These are phyloP conservation scores for Chrysoporthe puriensis DNA, from an alignment of 2,329 filamentous ascomycete genomes.

Conservation along the genomic window DNA sequence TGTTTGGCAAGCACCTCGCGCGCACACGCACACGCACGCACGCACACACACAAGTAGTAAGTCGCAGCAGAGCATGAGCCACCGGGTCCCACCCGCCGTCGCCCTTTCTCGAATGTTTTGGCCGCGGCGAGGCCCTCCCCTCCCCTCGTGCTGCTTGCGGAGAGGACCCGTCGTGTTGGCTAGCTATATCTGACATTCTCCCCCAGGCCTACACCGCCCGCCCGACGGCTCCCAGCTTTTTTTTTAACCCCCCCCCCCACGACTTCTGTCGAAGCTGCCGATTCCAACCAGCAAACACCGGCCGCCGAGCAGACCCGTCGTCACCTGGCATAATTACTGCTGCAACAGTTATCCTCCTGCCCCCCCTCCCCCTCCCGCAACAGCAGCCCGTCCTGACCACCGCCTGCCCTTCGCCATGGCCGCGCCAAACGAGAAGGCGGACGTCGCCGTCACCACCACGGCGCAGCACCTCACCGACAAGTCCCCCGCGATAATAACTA, in stretches of 20 bases:
- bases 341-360: conserved; percentile 7
- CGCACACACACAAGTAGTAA: background rate
- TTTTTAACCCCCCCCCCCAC: too few relatives aligned
- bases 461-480: conserved; percentile 4
- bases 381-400: background rate
- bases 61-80: background rate
- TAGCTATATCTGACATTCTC: conserved; percentile 1
- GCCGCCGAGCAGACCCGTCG: background rate
- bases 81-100: background rate
- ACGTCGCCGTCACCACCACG: conserved; percentile 16
- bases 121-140: background rate
- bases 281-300: background rate
- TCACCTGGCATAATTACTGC: conserved; percentile 16
- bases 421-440: conserved; percentile 23
- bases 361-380: conserved; percentile 2
- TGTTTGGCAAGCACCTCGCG: background rate
- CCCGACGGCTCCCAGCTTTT: background rate
- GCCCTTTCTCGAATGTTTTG: background rate
- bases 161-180: background rate
- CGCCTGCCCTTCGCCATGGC: background rate
- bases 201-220: background rate
- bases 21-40: background rate
- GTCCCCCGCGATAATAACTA: background rate
- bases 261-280: background rate
- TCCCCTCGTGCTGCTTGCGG: background rate